A percentile compares a stretch with the other conserved stretches of the same genome.
These are phyloP conservation scores for Paracoccidioides lutzii DNA, from an alignment of 2,329 filamentous ascomycete species.

Conservation along the genomic window DNA sequence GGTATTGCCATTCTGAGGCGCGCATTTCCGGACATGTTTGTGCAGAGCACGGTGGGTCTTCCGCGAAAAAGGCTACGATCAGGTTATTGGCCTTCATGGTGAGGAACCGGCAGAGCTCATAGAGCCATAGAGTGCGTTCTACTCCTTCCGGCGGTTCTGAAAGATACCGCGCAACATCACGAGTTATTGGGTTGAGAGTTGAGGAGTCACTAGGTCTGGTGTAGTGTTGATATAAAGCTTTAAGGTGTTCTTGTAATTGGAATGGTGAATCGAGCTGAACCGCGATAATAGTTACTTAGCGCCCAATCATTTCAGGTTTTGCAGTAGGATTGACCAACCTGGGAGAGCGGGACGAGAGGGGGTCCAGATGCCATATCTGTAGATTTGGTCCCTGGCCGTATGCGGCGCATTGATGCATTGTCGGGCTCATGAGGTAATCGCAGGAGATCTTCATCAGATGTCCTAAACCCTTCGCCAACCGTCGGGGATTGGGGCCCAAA, in stretches of 20 bases:
- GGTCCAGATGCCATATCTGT: slow-evolving; percentile 86
- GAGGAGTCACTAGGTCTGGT: slow-evolving; percentile 49
- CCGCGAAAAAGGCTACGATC: slow-evolving; percentile 84
- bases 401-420: slow-evolving; percentile 64
- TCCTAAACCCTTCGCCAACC: slow-evolving; percentile 45
- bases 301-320: background rate
- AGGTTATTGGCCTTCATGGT: slow-evolving; percentile 89
- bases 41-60: slow-evolving; percentile 76
- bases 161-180: slow-evolving; percentile 60
- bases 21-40: slow-evolving; percentile 95
- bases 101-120: slow-evolving; percentile 92
- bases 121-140: slow-evolving; percentile 85
- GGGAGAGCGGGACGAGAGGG: slow-evolving; percentile 69
- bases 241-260: slow-evolving; percentile 92
- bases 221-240: slow-evolving; percentile 74
- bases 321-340: slow-evolving; percentile 41
- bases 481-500: slow-evolving; percentile 66
- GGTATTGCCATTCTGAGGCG: slow-evolving; percentile 96
- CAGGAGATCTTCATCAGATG: slow-evolving; percentile 42
- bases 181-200: slow-evolving; percentile 58
- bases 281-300: slow-evolving; percentile 6
- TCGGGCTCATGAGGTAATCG: slow-evolving; percentile 49
- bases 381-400: slow-evolving; percentile 85
- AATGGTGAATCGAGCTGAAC: slow-evolving; percentile 86
- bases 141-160: slow-evolving; percentile 68